These are phyloP conservation scores for Agrocybe chaxingu DNA, from an alignment of 768 basidiomycete genomes.

Conservation along the genomic window DNA sequence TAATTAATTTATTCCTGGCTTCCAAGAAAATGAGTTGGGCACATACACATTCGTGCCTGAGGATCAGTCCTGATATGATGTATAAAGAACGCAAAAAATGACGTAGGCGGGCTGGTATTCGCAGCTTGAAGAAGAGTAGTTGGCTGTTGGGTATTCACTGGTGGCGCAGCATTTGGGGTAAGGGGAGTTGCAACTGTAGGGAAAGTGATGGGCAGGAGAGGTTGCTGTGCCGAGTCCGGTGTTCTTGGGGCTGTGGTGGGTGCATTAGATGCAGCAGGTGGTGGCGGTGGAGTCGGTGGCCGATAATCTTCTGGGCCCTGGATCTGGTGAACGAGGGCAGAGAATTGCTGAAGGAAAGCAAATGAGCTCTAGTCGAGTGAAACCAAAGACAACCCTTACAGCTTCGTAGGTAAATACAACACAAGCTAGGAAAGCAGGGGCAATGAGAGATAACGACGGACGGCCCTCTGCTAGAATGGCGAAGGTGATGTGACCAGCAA, in stretches of 20 bases:
- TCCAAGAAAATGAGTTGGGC: background rate
- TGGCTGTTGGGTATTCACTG: slow-evolving; percentile 11
- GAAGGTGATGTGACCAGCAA: slow-evolving; percentile 86
- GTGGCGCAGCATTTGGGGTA: slow-evolving; percentile 16
- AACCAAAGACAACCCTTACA: slow-evolving; percentile 36
- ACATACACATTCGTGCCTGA: slow-evolving; percentile 68
- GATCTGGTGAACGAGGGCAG: slow-evolving; percentile 74
- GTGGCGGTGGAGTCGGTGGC: slow-evolving; percentile 23
- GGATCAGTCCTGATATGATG: slow-evolving; percentile 66
- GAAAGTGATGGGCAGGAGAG: slow-evolving; percentile 11
- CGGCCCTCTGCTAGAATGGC: slow-evolving; percentile 82
- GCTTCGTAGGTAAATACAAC: slow-evolving; percentile 80
- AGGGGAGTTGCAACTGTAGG: slow-evolving; percentile 14
- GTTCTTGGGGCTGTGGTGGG: slow-evolving; percentile 13
- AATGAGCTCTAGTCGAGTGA: background rate
- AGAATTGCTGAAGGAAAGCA: slow-evolving; percentile 64
- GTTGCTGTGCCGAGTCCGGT: slow-evolving; percentile 6
- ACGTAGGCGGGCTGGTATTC: slow-evolving; percentile 24
- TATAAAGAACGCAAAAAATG: slow-evolving; percentile 49
- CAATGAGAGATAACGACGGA: slow-evolving; percentile 76
- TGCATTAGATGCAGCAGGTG: slow-evolving; percentile 16
- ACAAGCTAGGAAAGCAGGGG: slow-evolving; percentile 82
- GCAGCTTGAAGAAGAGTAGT: slow-evolving; percentile 17
- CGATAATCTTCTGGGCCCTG: slow-evolving; percentile 70
- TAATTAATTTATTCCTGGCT: slow-evolving; percentile 5